Evolutionary conservation across 768 basidiomycete genomes (phyloP).

Genomic region (Hericium rajendrae): DNA sequence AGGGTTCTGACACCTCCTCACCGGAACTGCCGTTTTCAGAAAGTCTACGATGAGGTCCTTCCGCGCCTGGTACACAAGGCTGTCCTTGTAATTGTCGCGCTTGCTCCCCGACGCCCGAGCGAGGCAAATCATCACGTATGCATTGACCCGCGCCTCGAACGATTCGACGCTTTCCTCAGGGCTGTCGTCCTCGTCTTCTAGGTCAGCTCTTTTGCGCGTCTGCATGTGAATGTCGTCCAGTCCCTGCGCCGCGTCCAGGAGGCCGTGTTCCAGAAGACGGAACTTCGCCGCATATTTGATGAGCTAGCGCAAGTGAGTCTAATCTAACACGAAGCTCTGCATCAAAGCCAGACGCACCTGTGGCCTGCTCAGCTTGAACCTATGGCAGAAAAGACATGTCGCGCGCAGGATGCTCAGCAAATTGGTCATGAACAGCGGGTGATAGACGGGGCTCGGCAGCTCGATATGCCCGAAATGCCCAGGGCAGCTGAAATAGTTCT

Average conservation of each 20-base stretch:
- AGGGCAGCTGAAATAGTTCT: slow-evolving; percentile 91
- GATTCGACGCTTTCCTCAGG: slow-evolving; percentile 39
- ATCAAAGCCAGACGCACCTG: slow-evolving; percentile 36
- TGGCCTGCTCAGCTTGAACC: slow-evolving; percentile 72
- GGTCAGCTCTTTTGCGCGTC: slow-evolving; percentile 18
- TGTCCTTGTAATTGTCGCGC: slow-evolving; percentile 85
- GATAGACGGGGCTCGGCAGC: slow-evolving; percentile 89
- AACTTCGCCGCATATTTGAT: slow-evolving; percentile 82
- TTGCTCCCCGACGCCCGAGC: slow-evolving; percentile 38
- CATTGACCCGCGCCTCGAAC: slow-evolving; percentile 52
- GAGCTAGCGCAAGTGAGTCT: slow-evolving; percentile 33
- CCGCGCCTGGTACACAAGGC: slow-evolving; percentile 76
- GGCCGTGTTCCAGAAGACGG: slow-evolving; percentile 79
- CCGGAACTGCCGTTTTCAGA: slow-evolving; percentile 46
- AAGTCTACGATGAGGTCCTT: slow-evolving; percentile 80
- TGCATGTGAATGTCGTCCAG: slow-evolving; percentile 59
- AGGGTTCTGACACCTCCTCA: slow-evolving; percentile 66
- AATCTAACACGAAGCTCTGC: not conserved
- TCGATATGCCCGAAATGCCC: slow-evolving; percentile 99
- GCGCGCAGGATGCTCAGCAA: slow-evolving; percentile 82
- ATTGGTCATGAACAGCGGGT: slow-evolving; percentile 91
- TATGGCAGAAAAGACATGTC: slow-evolving; percentile 90
- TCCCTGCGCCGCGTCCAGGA: slow-evolving; percentile 69
- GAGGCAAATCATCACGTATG: slow-evolving; percentile 51
- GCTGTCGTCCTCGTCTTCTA: slow-evolving; percentile 24